Percentiles rank a stretch among this genome's conserved stretches.
Evolutionary conservation across 2,329 filamentous ascomycete genomes (phyloP).

Genomic region (Ophiostoma novo-ulmi): DNA sequence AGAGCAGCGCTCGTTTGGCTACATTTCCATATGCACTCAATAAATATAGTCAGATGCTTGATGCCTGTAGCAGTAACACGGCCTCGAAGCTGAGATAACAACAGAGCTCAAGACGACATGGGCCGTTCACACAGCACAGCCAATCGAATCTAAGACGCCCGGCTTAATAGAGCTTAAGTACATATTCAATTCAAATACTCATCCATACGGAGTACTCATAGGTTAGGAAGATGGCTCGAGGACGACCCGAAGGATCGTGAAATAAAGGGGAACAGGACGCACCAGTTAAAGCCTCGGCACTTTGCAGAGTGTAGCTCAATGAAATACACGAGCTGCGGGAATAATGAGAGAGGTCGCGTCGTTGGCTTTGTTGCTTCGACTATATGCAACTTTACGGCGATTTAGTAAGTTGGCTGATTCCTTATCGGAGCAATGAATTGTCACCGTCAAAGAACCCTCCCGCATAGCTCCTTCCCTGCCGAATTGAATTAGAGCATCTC

Average conservation of each 20-base stretch:
- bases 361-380: background rate
- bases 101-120: background rate
- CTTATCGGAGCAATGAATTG: background rate
- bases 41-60: slow-evolving; percentile 1
- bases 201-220: background rate
- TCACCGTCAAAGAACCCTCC: background rate
- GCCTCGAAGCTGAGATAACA: background rate
- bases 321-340: too few relatives aligned
- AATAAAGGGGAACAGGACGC: background rate
- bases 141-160: background rate
- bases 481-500: background rate
- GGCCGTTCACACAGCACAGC: background rate
- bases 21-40: slow-evolving; percentile 1
- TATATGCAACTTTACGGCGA: background rate
- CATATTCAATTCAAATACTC: background rate
- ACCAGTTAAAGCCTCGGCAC: background rate
- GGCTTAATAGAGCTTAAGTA: background rate
- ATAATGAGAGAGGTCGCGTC: background rate
- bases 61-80: background rate
- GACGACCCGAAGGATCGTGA: background rate
- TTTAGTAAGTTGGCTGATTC: background rate
- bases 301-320: too few relatives aligned
- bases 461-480: background rate
- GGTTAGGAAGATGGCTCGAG: background rate
- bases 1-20: background rate